Percentiles rank a stretch among this genome's conserved stretches.
phyloP scores from a whole-genome alignment of 805 yeast species.

The Candida rishiriensis region DNA sequence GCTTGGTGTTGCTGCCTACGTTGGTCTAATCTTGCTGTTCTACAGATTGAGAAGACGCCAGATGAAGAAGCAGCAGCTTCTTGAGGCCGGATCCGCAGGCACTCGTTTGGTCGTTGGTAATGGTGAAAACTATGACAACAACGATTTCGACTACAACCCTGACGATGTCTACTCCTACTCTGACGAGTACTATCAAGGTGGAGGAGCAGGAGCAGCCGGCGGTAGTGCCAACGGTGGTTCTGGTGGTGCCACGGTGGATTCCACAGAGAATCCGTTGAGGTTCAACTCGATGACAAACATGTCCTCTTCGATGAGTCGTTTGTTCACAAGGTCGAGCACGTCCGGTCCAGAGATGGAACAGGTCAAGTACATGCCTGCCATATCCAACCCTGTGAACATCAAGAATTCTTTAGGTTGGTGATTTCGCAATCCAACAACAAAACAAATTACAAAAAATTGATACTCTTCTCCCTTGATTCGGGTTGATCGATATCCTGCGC shows the following conservation, averaged over 20 bases:
- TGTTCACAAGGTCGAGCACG: slow-evolving; percentile 11
- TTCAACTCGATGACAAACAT: slow-evolving; percentile 11
- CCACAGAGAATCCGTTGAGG: slow-evolving; percentile 6
- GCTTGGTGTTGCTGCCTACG: slow-evolving; percentile 66
- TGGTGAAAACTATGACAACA: slow-evolving; percentile 1
- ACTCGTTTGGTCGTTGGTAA: slow-evolving; percentile 5
- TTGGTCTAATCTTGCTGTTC: slow-evolving; percentile 53
- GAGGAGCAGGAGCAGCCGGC: too few relatives aligned
- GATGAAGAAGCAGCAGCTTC: slow-evolving; percentile 8
- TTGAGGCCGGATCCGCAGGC: slow-evolving; percentile 8
- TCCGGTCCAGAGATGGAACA: slow-evolving; percentile 17
- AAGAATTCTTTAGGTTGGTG: slow-evolving; percentile 72
- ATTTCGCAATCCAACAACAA: background rate
- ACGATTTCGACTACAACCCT: background rate
- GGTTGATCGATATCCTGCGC: too few relatives aligned
- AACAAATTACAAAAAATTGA: background rate
- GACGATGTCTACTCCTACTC: background rate
- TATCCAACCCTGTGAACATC: slow-evolving; percentile 66
- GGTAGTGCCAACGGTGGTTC: background rate
- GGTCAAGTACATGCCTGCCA: slow-evolving; percentile 36
- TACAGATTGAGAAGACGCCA: slow-evolving; percentile 38
- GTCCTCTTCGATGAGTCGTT: slow-evolving; percentile 11
- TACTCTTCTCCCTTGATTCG: too few relatives aligned
- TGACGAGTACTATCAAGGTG: background rate
- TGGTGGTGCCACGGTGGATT: slow-evolving; percentile 1